These are phyloP conservation scores for Allomyces macrogynus DNA, from an alignment of 192 early-diverging fungal genomes.

Conservation along the genomic window DNA sequence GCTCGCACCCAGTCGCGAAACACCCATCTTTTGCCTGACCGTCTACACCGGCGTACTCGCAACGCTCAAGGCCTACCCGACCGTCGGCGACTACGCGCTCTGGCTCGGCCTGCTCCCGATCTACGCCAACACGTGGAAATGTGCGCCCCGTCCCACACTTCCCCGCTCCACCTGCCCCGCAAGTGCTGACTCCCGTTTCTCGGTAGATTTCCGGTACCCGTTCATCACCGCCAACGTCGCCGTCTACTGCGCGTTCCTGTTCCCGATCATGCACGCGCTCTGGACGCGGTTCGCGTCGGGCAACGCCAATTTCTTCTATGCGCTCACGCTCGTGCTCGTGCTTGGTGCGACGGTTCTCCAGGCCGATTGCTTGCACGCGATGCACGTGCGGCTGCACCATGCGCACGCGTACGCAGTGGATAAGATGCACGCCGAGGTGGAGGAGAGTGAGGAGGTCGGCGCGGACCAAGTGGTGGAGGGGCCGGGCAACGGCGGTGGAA, in stretches of 20 bases:
- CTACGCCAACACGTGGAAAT: slow-evolving; percentile 72
- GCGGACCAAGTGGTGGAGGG: too few relatives aligned
- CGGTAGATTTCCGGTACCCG: slow-evolving; percentile 68
- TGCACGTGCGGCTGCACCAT: background rate
- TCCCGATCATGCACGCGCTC: slow-evolving; percentile 77
- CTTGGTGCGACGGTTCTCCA: background rate
- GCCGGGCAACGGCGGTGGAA: too few relatives aligned
- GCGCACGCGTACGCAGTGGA: too few relatives aligned
- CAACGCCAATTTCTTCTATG: slow-evolving; percentile 97
- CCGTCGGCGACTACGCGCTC: slow-evolving; percentile 63
- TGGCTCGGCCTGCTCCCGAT: slow-evolving; percentile 63
- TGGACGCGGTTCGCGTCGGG: slow-evolving; percentile 93
- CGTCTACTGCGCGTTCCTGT: slow-evolving; percentile 50
- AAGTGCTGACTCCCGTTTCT: too few relatives aligned
- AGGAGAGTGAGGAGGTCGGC: too few relatives aligned
- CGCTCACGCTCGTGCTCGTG: slow-evolving; percentile 64
- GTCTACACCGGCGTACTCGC: slow-evolving; percentile 55
- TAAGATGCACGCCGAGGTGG: too few relatives aligned
- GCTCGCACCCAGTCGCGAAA: slow-evolving; percentile 26
- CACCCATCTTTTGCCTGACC: slow-evolving; percentile 60
- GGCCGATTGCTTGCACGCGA: background rate
- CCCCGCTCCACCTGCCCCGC: too few relatives aligned
- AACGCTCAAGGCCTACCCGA: slow-evolving; percentile 85
- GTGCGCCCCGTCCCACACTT: slow-evolving; percentile 25
- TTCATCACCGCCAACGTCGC: slow-evolving; percentile 53